phyloP scores from a whole-genome alignment of 2,329 filamentous ascomycete species.

The Penicillium brevicompactum region DNA sequence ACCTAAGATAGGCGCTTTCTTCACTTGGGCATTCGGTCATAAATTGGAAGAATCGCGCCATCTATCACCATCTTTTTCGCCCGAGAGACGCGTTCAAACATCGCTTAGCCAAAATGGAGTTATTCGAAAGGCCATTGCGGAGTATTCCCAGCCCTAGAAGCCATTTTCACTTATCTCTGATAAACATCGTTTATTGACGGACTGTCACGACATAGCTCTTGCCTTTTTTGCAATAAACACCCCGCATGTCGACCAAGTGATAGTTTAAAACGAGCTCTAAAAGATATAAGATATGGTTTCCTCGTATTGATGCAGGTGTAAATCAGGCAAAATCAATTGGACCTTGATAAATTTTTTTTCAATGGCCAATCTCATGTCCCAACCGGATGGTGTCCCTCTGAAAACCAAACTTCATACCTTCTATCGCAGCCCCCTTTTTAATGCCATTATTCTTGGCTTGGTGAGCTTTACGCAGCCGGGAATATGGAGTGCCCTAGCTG shows the following conservation, averaged over 20 bases:
- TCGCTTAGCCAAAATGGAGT: neutral
- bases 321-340: neutral
- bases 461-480: neutral
- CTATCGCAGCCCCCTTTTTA: neutral
- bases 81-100: neutral
- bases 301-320: too few species aligned
- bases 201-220: neutral
- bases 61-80: neutral
- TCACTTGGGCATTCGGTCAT: neutral
- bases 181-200: neutral
- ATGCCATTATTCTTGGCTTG: neutral
- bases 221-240: neutral
- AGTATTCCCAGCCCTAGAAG: neutral
- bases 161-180: neutral
- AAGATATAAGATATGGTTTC: neutral
- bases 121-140: neutral
- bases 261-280: neutral
- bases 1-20: too few species aligned
- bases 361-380: neutral
- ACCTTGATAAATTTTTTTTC: neutral
- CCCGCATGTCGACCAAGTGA: neutral
- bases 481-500: neutral
- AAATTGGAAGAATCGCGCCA: neutral
- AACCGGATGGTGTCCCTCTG: neutral
- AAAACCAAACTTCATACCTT: neutral